Base-by-base conservation (phyloP, 2,329 filamentous ascomycete species). In the Nemania serpens region DNA sequence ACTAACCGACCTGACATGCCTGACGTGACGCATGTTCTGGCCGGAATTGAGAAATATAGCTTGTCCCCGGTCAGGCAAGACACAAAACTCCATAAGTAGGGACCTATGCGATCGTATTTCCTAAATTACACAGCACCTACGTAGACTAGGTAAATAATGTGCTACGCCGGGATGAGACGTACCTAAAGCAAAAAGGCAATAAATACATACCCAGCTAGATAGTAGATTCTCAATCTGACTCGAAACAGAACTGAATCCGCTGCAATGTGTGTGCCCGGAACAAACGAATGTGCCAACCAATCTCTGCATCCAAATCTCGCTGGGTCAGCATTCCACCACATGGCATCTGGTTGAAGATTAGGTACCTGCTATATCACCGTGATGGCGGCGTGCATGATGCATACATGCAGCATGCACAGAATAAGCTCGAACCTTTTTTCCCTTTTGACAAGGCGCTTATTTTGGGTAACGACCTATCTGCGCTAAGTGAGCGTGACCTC, bases 301-400 rank as follows among this genome's bases (percentile, higher is more conserved):
- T 53, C 50, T 39, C 4, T 25, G 29, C 50, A 37, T 53, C 37
- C 6, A 33, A 37, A 15, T 34, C 48, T 18, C 50, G 33, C 43
- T 52, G 55, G 18, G 25, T 13, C 53, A 45, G 43, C 49, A 47
- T 18, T 11, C 18, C 39, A 63, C 59, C 60, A 65, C 59, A 66
- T 62, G 59, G 22, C 29, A 18, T 29, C 15, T 25, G 33, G 47
- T 42, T 22, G 37, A 52, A 54, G n/a, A n/a, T n/a, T n/a, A n/a
- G n/a, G n/a, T n/a, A n/a, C n/a, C n/a, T n/a, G n/a, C n/a, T n/a
- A 66, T 70, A 68, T 69, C 63, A 70, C 62, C 46, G 69, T 69
- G 68, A 70, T 68, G 52, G 55, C 42, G 59, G 41, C 43, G 51
- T 69, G 69, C 70, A 61, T 34, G 39, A 46, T 65, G 56, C 60